A percentile compares a stretch with the other conserved stretches of the same genome.
Evolutionary conservation across 768 basidiomycete genomes (phyloP).

Genomic region (Boletus reticulatus): DNA sequence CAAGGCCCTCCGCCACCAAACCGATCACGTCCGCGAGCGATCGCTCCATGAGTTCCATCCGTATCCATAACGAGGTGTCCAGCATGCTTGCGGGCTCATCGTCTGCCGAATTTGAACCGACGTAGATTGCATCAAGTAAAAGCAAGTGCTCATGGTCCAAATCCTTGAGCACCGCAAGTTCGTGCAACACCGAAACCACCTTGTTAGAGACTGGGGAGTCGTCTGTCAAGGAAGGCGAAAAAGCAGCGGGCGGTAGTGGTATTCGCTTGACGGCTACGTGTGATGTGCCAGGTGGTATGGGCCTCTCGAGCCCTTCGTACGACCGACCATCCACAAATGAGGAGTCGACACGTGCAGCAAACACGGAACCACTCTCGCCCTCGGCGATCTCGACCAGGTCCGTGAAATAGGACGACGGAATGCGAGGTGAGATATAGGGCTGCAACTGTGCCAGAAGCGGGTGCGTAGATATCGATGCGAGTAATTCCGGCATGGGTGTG

Average conservation of each 20-base stretch:
- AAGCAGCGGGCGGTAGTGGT: slow-evolving; percentile 46
- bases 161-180: slow-evolving; percentile 57
- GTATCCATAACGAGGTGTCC: slow-evolving; percentile 74
- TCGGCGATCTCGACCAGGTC: slow-evolving; percentile 79
- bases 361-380: slow-evolving; percentile 78
- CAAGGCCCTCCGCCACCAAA: slow-evolving; percentile 58
- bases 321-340: slow-evolving; percentile 7
- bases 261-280: slow-evolving; percentile 80
- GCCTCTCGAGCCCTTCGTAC: slow-evolving; percentile 19
- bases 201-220: slow-evolving; percentile 50
- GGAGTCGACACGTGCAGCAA: slow-evolving; percentile 36
- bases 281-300: slow-evolving; percentile 27
- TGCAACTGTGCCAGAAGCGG: slow-evolving; percentile 44
- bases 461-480: slow-evolving; percentile 1
- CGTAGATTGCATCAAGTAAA: slow-evolving; percentile 66
- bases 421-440: slow-evolving; percentile 62
- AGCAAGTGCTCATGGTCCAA: slow-evolving; percentile 63
- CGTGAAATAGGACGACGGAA: slow-evolving; percentile 63
- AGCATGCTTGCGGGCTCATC: slow-evolving; percentile 5
- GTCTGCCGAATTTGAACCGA: slow-evolving; percentile 40
- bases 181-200: slow-evolving; percentile 58
- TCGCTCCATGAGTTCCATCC: slow-evolving; percentile 90
- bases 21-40: slow-evolving; percentile 80
- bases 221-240: slow-evolving; percentile 10
- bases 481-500: neutral